These are phyloP conservation scores for Prunus yedoensis DNA, from an alignment of 331 rosid species.

Conservation along the genomic window DNA sequence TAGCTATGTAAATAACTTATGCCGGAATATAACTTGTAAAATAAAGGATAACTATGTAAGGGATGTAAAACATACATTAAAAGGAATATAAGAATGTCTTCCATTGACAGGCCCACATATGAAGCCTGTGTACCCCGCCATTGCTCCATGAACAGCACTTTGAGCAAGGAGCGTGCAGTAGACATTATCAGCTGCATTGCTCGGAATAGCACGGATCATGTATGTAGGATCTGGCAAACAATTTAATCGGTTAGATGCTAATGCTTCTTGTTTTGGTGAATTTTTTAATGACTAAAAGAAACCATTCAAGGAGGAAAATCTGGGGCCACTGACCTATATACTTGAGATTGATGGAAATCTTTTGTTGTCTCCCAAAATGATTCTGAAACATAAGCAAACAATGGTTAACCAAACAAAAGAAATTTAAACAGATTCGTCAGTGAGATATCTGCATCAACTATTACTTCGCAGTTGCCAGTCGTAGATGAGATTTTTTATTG, in stretches of 20 bases:
- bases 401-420: conserved; percentile 11
- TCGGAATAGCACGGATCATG: conserved; percentile 85
- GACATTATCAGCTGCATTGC: conserved; percentile 87
- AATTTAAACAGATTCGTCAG: background rate
- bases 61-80: conserved; percentile 45
- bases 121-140: conserved; percentile 89
- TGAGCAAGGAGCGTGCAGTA: conserved; percentile 89
- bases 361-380: conserved; percentile 50
- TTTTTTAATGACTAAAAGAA: background rate
- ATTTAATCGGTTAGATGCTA: background rate
- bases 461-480: background rate
- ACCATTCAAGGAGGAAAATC: conserved; percentile 1
- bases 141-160: conserved; percentile 86
- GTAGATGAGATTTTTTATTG: background rate
- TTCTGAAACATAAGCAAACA: conserved; percentile 46
- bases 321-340: conserved; percentile 60
- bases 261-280: background rate
- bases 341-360: conserved; percentile 55
- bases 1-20: too few species aligned
- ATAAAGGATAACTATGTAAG: background rate
- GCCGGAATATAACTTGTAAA: background rate
- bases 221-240: conserved; percentile 73
- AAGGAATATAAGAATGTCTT: conserved; percentile 81
- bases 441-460: background rate
- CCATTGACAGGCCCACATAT: conserved; percentile 78